These are phyloP conservation scores for apple (Malus domestica) DNA, from an alignment of 306 rosid species.

Conservation along the genomic window ASM211411v1 NC_041804.1:3570001-3570500, in stretches of 20 bases:
- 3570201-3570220: neutral
- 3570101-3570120: too few relatives aligned
- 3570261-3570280: too few relatives aligned
- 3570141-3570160: too few relatives aligned
- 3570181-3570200: too few relatives aligned
- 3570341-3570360: neutral
- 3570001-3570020: too few relatives aligned
- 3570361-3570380: neutral
- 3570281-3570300: neutral
- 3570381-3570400: neutral
- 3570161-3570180: too few relatives aligned
- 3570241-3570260: neutral
- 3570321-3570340: neutral
- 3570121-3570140: too few relatives aligned
- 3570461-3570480: neutral
- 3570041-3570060: too few relatives aligned
- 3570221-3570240: neutral
- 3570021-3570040: too few relatives aligned
- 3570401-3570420: neutral
- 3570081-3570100: too few relatives aligned
- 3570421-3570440: neutral
- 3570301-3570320: neutral
- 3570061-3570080: too few relatives aligned
- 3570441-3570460: neutral
- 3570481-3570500: neutral